Evolutionary conservation across 208 protist genomes (phyloP), one percentile per base, ranked within the genome.

Genomic region (Trypanosoma scelopori): DNA sequence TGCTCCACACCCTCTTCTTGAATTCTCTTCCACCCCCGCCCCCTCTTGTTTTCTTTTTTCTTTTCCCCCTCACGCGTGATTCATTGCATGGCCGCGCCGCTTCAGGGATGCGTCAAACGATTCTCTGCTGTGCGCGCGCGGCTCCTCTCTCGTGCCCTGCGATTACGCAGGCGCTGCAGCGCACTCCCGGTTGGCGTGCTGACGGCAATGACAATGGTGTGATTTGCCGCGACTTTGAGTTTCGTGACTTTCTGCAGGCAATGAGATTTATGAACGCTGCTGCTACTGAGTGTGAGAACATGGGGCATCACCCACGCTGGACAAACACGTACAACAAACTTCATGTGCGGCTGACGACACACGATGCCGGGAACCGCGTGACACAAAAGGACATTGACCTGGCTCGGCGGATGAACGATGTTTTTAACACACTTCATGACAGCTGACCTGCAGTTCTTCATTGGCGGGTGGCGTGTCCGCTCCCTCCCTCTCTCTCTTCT

Each of bases 281-380:
- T 39, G 92, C 82, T 27, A 73, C 76, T 0, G 72, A 87, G 41
- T 95, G 92, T 53, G 95, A 98, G 48, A 28, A 79, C 65, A 78
- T 85, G 75, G 77, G 95, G 51, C 97, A 99, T 65, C 97, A 99
- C 43, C 97, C 97, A n/a, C 63, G 79, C 65, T 98, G 96, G 95
- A 87, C 94, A 48, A 99, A 98, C 72, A 87, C 94, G 22, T 98
- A 98, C 76, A 98, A 98, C 66, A 85, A 81, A 47, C 62, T 99
- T 4, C 76, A 87, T 27, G 82, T 99, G 59, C 64, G 77, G n/a
- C 78, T 99, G 22, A 93, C 88, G 46, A 99, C 97, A 20, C 97
- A 99, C 65, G 95, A 97, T 63, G 92, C 82, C 28, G 91, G 78
- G n/a, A 88, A 93, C 69, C 65, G 67, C 27, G 85, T 96, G 20